Conservation (phyloP, 306 rosid genomes). For the Lupinus albus region DNA sequence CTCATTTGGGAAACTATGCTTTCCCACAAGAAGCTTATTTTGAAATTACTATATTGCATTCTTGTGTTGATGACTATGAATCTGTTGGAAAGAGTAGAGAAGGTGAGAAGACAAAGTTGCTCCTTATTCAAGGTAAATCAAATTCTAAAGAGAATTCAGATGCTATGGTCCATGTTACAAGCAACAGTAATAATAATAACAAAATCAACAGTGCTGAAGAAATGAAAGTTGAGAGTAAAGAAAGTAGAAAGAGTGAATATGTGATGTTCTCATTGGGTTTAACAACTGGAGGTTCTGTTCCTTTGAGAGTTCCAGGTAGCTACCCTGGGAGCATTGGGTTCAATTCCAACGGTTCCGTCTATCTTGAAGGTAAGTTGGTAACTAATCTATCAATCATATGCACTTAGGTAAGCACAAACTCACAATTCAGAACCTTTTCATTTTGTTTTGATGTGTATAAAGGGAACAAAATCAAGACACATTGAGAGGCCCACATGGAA, state of each 20-base stretch:
- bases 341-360: conserved; percentile 87
- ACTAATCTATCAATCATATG: neutral
- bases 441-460: conserved; percentile 27
- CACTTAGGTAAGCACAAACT: neutral
- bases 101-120: conserved; percentile 72
- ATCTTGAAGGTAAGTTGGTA: conserved; percentile 68
- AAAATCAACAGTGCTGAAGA: conserved; percentile 60
- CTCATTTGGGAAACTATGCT: conserved; percentile 63
- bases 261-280: conserved; percentile 71
- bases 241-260: conserved; percentile 50
- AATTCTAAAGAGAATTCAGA: conserved; percentile 61
- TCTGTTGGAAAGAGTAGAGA: conserved; percentile 51
- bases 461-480: conserved; percentile 24
- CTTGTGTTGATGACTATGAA: conserved; percentile 47
- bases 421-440: conserved; percentile 20
- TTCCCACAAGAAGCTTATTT: conserved; percentile 94
- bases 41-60: conserved; percentile 72
- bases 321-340: conserved; percentile 88
- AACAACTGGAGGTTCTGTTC: conserved; percentile 59
- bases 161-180: conserved; percentile 58
- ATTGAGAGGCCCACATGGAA: conserved; percentile 33
- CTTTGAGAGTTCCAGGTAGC: conserved; percentile 76
- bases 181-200: conserved; percentile 41
- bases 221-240: conserved; percentile 52
- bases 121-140: conserved; percentile 58